Conservation (phyloP, 257 asterid species). For the Pogostemon cablin region DNA sequence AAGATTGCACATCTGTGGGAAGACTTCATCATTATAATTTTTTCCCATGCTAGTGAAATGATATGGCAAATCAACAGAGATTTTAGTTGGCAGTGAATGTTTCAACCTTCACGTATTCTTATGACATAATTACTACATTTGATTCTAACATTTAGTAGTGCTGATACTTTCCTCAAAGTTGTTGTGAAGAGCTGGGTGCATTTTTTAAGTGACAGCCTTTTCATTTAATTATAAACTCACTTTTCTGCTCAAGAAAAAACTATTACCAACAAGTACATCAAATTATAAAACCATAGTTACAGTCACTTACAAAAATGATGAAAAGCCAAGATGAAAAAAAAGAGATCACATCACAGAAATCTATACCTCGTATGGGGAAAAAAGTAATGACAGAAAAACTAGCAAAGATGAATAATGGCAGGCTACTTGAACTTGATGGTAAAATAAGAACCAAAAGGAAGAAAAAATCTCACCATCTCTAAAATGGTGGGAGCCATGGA, state of each 20-base stretch:
- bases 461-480: conserved; percentile 36
- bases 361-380: not conserved
- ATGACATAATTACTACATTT: too few species aligned
- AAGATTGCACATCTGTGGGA: not conserved
- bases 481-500: conserved; percentile 54
- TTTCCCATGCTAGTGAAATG: not conserved
- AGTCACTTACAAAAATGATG: not conserved
- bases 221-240: not conserved
- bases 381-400: not conserved
- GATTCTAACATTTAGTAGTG: too few species aligned
- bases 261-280: not conserved
- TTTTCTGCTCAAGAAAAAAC: not conserved
- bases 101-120: not conserved
- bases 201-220: not conserved
- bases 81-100: not conserved
- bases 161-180: too few species aligned
- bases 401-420: not conserved
- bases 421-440: not conserved
- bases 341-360: not conserved
- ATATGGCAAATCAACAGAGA: not conserved
- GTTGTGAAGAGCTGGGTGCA: too few species aligned
- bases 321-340: not conserved
- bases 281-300: not conserved
- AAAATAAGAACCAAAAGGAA: too few species aligned
- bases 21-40: not conserved